Evolutionary conservation across 768 basidiomycete genomes (phyloP), one percentile per base, ranked within the genome.

Genomic region (Phanerochaete sordida): DNA sequence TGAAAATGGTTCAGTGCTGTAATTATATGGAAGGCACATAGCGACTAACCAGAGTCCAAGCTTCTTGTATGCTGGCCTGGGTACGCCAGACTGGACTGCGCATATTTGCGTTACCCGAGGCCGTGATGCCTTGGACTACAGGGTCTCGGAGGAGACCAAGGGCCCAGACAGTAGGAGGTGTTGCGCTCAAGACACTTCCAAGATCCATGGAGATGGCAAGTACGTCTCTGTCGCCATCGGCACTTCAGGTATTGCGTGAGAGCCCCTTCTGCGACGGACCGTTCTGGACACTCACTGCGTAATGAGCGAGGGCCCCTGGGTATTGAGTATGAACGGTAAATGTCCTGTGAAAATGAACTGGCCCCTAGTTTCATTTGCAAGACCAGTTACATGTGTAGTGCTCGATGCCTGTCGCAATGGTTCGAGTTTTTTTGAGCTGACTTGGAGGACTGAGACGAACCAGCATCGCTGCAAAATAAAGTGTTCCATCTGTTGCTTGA

Each of bases 111-210:
- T 23, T 24, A 3, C 65, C 64, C 5, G 50, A 24, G 3, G 65
- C 27, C 0, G 54, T 61, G 7, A 60, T 66, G 33, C 67, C 73
- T 31, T 57, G 44, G 53, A 71, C 58, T 0, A 65, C 63, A 3
- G 68, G 69, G 43, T 74, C 65, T 9, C 69, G 60, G 2, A 67
- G 60, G 44, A 65, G 64, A 4, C 73, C 72, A 8, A 74, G 57
- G 0, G 68, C 56, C 69, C 70, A 73, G 1, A 70, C 65, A 9
- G 69, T 57, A 0, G 73, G 66, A 1, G 27, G 39, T 9, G 58
- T 44, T 0, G 66, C 68, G 23, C 46, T 37, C 19, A 33, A 35
- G 24, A 72, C 67, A 13, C 2, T 61, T 2, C 73, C 72, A 3
- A 73, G 66, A 48, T 73, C 65, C 1, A 64, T 57, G 0, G 73